Base-by-base conservation (phyloP, 441 rosid species). In the Pelargonium fulgidum region DNA sequence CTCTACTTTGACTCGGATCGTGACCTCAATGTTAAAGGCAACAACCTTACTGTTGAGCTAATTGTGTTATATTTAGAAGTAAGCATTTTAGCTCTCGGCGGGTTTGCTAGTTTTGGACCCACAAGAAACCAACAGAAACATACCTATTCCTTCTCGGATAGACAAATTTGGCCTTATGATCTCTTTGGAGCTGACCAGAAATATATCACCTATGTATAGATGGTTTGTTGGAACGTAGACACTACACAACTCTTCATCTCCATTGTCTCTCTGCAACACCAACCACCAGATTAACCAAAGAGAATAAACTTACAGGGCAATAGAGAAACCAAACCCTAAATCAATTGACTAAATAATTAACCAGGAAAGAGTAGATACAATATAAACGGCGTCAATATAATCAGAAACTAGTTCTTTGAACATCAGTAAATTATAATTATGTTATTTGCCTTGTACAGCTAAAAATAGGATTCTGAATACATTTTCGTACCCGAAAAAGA, bases 111-210 rank as follows among this genome's bases (percentile, higher is more conserved):
- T 47, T 47, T 47, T 47, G n/a, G 52, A 47, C n/a, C 52, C 52
- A 33, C 39, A 33, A 54, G 54, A 48, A 3, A 11, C 11, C 11
- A 48, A 48, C 16, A 13, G 16, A 48, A 48, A 2, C 74, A 20
- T 75, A 87, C 98, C 96, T 69, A 92, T 90, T 75, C 98, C 96
- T 83, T 89, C 95, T 65, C 96, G 80, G 62, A 92, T 39, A 7
- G 96, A 92, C 65, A 90, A 85, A 75, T 90, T 92, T 14, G 96
- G 96, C 62, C 96, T 87, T 71, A 90, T 86, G 62, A 92, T 84
- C 41, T 92, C 96, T 58, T 89, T 87, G 56, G 95, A 82, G 80
- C 84, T 90, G 65, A 92, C 96, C 56, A 92, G 87, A 72, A 92
- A 85, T 62, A 90, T 81, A 79, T 92, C 96, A 47, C 96, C 98